Percentiles rank a stretch among this genome's conserved stretches.
Evolutionary conservation across 495 filamentous ascomycete genomes (phyloP).

Genomic region (Glutinoglossum americanum): DNA sequence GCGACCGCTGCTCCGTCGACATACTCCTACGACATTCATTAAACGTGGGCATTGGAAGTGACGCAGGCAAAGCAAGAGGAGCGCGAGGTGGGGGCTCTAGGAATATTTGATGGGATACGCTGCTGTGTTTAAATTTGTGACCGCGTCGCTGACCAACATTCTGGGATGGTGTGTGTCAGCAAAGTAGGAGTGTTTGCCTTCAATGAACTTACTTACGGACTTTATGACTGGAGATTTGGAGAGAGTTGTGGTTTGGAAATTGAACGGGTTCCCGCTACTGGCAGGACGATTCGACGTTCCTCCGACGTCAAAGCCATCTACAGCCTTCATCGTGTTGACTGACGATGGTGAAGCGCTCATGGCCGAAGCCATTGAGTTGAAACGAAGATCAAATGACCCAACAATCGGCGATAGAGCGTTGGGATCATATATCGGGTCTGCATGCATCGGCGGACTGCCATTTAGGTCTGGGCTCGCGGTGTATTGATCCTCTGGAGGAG

Average conservation of each 20-base stretch:
- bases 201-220: conserved; percentile 33
- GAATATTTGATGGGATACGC: conserved; percentile 91
- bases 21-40: conserved; percentile 69
- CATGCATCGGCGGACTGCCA: conserved; percentile 7
- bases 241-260: conserved; percentile 73
- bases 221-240: conserved; percentile 54
- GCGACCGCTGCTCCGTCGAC: conserved; percentile 63
- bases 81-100: conserved; percentile 78
- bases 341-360: conserved; percentile 12
- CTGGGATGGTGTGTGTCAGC: conserved; percentile 15
- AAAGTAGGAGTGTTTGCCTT: not conserved
- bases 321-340: conserved; percentile 21
- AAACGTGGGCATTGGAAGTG: conserved; percentile 78
- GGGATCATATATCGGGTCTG: conserved; percentile 29
- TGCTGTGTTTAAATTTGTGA: conserved; percentile 95
- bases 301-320: conserved; percentile 17
- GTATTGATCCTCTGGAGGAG: conserved; percentile 33
- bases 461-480: conserved; percentile 18
- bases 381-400: conserved; percentile 25
- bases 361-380: conserved; percentile 13
- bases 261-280: conserved; percentile 44
- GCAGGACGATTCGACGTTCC: conserved; percentile 10
- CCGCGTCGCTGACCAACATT: conserved; percentile 79
- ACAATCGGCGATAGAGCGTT: conserved; percentile 42
- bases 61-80: conserved; percentile 76